A percentile compares a stretch with the other conserved stretches of the same genome.
phyloP scores from a whole-genome alignment of 1,284 basidiomycete species.

The Boletus smithii region DNA sequence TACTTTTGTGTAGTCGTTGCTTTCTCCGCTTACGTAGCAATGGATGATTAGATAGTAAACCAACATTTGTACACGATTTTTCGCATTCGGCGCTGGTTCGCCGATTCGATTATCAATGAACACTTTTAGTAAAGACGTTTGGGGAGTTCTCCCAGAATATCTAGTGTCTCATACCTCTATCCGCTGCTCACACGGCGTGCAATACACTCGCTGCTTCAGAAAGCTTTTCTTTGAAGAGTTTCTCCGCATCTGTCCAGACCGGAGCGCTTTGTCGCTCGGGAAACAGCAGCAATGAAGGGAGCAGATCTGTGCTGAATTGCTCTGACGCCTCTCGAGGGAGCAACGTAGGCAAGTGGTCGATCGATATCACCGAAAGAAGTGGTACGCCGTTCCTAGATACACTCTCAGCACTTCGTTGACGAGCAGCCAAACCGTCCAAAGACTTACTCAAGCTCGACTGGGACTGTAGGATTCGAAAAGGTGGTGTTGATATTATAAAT shows the following conservation, averaged over 20 bases:
- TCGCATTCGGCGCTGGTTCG: conserved; percentile 1
- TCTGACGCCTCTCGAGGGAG: conserved; percentile 96
- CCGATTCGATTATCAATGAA: background rate
- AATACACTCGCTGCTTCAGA: conserved; percentile 44
- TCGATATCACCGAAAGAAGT: conserved; percentile 85
- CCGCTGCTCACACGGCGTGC: conserved; percentile 6
- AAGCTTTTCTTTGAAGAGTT: conserved; percentile 79
- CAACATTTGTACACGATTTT: background rate
- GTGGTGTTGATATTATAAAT: conserved; percentile 96
- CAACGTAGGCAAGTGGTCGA: conserved; percentile 96
- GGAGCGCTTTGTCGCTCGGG: conserved; percentile 64
- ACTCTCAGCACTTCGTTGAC: conserved; percentile 3
- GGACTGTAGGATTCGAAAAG: conserved; percentile 90
- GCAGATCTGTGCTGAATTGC: conserved; percentile 88
- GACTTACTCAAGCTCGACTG: conserved; percentile 75
- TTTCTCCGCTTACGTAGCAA: background rate
- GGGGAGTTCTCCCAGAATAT: background rate
- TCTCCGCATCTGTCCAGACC: conserved; percentile 91
- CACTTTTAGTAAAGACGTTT: background rate
- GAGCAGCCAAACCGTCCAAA: background rate
- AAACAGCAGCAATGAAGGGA: conserved; percentile 83
- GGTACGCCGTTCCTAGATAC: conserved; percentile 53
- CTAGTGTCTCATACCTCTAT: background rate
- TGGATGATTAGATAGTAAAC: background rate
- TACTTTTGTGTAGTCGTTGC: too few species aligned